Evolutionary conservation across 306 rosid genomes (phyloP).

Genomic region (Spatholobus suberectus): DNA sequence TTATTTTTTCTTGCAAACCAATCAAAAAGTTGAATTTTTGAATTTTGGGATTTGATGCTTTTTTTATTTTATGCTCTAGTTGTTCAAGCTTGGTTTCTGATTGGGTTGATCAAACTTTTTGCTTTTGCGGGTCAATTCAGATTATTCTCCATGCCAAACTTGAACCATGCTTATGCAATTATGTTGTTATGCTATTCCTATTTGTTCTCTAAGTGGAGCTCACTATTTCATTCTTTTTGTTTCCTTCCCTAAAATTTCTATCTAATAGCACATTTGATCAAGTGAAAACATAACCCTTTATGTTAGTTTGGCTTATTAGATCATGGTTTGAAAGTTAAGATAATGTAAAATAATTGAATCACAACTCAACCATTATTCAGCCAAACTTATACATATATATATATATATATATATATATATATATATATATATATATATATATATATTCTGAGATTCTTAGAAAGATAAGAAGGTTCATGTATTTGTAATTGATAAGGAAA

Average conservation of each 20-base stretch:
- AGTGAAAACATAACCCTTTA: not conserved
- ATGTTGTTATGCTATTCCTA: not conserved
- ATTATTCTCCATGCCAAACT: not conserved
- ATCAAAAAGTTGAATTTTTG: not conserved
- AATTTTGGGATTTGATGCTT: not conserved
- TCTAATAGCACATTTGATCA: not conserved
- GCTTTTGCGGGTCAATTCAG: not conserved
- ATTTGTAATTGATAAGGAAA: slow-evolving; percentile 24
- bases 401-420: not conserved
- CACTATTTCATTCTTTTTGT: slow-evolving; percentile 19
- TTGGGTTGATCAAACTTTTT: not conserved
- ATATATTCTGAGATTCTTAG: not conserved
- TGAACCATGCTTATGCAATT: not conserved
- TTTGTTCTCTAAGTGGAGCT: slow-evolving; percentile 17
- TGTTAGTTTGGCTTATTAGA: not conserved
- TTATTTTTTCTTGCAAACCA: not conserved
- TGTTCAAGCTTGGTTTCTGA: not conserved
- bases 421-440: not conserved
- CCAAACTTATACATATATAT: not conserved
- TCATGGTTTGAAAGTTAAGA: not conserved
- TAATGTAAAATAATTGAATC: not conserved
- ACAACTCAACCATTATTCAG: not conserved
- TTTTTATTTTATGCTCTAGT: not conserved
- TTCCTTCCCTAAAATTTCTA: not conserved
- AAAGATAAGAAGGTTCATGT: slow-evolving; percentile 13